Evolutionary conservation across 2,329 filamentous ascomycete genomes (phyloP).

Genomic region (Alternaria longipes): DNA sequence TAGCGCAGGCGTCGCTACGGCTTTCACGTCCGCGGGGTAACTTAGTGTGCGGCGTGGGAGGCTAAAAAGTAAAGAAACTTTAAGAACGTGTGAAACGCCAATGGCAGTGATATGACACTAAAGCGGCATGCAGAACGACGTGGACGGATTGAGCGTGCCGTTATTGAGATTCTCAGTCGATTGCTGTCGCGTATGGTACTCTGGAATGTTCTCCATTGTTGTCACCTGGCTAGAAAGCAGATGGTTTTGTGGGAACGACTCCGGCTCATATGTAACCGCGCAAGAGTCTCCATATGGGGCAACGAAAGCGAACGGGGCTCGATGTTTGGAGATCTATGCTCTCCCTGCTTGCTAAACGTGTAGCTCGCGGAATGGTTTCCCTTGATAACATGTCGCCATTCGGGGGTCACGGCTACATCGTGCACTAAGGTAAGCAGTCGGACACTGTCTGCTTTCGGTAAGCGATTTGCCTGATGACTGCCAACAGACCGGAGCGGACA

Average conservation of each 20-base stretch:
- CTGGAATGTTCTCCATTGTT: constrained; percentile 7
- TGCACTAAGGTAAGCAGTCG: constrained; percentile 10
- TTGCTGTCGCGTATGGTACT: constrained; percentile 24
- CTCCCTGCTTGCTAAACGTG: constrained; percentile 10
- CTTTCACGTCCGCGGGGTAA: constrained; percentile 16
- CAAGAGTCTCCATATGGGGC: background rate
- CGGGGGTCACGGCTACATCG: constrained; percentile 6
- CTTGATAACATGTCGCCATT: constrained; percentile 2
- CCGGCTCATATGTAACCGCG: background rate
- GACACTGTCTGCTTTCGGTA: constrained; percentile 11
- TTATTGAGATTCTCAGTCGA: constrained; percentile 19
- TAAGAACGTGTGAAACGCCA: constrained; percentile 1
- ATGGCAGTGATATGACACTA: constrained; percentile 13
- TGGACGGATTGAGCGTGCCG: constrained; percentile 4
- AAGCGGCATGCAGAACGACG: constrained; percentile 17
- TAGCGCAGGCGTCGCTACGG: constrained; percentile 12
- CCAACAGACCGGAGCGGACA: constrained; percentile 16
- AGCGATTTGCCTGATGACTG: constrained; percentile 6
- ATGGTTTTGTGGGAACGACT: background rate
- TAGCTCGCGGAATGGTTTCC: background rate
- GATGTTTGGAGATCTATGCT: constrained; percentile 6
- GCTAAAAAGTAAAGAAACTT: constrained; percentile 17
- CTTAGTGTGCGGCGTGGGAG: constrained; percentile 18
- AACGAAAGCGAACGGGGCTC: constrained; percentile 8
- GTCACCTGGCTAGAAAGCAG: background rate